phyloP scores from a whole-genome alignment of 352 stramenopile genomes.

The Globisporangium megalacanthum region DNA sequence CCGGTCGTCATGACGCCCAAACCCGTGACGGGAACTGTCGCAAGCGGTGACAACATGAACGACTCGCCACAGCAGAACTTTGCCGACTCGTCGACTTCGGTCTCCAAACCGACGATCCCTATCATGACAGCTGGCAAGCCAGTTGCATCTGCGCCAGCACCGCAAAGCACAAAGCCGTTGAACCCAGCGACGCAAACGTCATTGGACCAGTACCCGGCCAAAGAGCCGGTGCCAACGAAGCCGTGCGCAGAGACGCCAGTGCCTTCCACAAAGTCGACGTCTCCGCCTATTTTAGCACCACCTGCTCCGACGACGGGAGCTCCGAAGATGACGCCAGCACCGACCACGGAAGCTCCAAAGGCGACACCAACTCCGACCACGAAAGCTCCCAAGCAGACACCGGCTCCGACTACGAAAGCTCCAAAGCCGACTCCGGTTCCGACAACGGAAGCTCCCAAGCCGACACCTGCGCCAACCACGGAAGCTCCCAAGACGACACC shows the following conservation, averaged over 20 bases:
- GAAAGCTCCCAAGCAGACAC: conserved; percentile 3
- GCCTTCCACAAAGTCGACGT: conserved; percentile 4
- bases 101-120: conserved; percentile 4
- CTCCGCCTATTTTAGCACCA: not conserved
- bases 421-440: conserved; percentile 7
- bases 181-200: conserved; percentile 10
- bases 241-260: conserved; percentile 10
- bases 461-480: conserved; percentile 4
- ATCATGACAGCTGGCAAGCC: conserved; percentile 1
- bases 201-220: conserved; percentile 12
- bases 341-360: conserved; percentile 4
- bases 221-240: conserved; percentile 11
- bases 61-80: conserved; percentile 15
- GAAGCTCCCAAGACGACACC: conserved; percentile 2
- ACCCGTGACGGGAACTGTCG: not conserved
- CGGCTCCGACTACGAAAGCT: not conserved
- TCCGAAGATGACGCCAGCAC: conserved; percentile 4
- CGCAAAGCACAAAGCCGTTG: conserved; percentile 1
- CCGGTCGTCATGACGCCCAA: conserved; percentile 1
- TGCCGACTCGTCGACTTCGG: conserved; percentile 10
- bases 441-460: conserved; percentile 1
- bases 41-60: conserved; percentile 6
- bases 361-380: conserved; percentile 7
- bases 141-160: not conserved
- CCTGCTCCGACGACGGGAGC: not conserved